Percentiles rank a stretch among this genome's conserved stretches.
These are phyloP conservation scores for Syzygium aqueum DNA, from an alignment of 345 rosid genomes.

Conservation along the genomic window DNA sequence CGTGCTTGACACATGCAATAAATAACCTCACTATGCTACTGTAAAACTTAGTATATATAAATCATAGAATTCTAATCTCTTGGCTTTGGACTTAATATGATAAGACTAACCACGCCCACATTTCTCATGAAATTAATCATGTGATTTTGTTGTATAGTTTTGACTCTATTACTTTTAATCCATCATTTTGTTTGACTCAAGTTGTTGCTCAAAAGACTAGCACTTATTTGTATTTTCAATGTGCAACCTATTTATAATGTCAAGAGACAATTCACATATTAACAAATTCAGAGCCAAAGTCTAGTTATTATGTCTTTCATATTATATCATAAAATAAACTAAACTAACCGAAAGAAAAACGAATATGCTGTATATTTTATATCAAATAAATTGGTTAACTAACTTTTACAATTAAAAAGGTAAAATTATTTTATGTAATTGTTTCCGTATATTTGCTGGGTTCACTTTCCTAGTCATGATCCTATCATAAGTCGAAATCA, in stretches of 20 bases:
- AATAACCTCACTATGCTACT: not conserved
- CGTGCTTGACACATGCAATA: not conserved
- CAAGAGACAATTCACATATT: not conserved
- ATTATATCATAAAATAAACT: not conserved
- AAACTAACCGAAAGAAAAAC: not conserved
- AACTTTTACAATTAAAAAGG: not conserved
- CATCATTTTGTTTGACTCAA: not conserved
- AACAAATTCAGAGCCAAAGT: not conserved
- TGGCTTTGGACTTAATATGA: not conserved
- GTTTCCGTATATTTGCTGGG: not conserved
- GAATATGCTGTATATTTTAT: not conserved
- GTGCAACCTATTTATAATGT: not conserved
- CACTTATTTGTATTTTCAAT: not conserved
- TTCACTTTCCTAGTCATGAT: not conserved
- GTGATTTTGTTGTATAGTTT: not conserved
- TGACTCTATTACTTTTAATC: not conserved
- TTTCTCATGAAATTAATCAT: not conserved
- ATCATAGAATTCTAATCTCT: not conserved
- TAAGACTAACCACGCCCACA: not conserved
- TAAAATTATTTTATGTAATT: not conserved
- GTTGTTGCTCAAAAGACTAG: not conserved
- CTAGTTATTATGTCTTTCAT: not conserved
- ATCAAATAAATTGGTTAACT: not conserved
- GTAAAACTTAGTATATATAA: not conserved
- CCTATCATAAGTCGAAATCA: not conserved